Base-by-base conservation (phyloP, 2,329 filamentous ascomycete genomes). In the Plenodomus lindquistii region DNA sequence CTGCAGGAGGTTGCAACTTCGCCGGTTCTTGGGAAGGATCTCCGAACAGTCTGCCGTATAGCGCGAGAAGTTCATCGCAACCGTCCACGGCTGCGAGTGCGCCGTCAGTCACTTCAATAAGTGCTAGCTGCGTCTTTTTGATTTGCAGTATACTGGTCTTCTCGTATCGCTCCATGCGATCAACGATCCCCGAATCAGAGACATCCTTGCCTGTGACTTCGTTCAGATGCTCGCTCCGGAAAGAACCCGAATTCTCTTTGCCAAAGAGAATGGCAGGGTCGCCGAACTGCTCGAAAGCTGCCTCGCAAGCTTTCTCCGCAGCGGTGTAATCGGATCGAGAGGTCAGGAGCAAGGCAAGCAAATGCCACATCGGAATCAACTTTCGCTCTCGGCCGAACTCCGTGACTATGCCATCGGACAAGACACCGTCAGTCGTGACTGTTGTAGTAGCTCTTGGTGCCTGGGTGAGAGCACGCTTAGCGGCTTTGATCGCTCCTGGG, bases 91-190 rank as follows among this genome's bases (percentile, higher is more conserved):
- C 93, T 47, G 87, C 84, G 48, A 90, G 86, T 0, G 91, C 85
- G 1, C 91, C 91, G 67, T 97, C 91, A 3, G 90, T 76, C 15
- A 94, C 76, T 72, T 97, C 93, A 3, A 94, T 73, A 17, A 99
- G 81, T 3, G 88, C 82, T 50, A 99, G 78, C 65, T 97, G 92
- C 10, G 93, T 97, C 84, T 97, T 96, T 71, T 96, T 96, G 52
- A 97, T 85, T 71, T 97, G 89, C n/a, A 99, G 75, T 36, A 99
- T 86, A 40, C 84, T 83, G 70, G 92, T 89, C 66, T 91, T 95
- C 67, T 97, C 92, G 20, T 85, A 84, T 48, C 86, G 84, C 54
- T 91, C 87, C 85, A 97, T 89, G 37, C 89, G 85, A 57, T 93
- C 88, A 1, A 95, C 81, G 39, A 89, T 67, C 3, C 85, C 84